These are phyloP conservation scores for Coemansia sp. DNA, from an alignment of 192 early-diverging fungal species.

Conservation along the genomic window DNA sequence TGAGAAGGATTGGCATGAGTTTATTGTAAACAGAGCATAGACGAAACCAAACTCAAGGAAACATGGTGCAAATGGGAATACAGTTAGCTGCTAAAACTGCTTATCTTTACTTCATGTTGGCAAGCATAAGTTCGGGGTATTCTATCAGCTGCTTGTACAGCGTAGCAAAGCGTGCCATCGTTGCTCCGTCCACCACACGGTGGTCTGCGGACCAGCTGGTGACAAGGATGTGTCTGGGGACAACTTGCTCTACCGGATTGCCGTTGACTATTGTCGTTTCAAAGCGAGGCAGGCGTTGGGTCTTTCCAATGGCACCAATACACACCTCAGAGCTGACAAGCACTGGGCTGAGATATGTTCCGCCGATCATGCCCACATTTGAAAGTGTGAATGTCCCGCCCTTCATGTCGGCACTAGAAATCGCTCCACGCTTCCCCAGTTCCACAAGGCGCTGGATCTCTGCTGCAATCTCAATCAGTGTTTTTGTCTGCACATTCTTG, in stretches of 20 bases:
- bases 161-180: slow-evolving; percentile 86
- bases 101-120: slow-evolving; percentile 52
- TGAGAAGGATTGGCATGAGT: background rate
- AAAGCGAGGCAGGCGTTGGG: slow-evolving; percentile 81
- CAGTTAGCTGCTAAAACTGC: background rate
- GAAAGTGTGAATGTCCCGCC: slow-evolving; percentile 91
- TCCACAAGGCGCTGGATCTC: slow-evolving; percentile 77
- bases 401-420: slow-evolving; percentile 68
- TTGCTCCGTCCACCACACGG: slow-evolving; percentile 93
- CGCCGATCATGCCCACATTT: slow-evolving; percentile 94
- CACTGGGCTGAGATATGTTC: slow-evolving; percentile 85
- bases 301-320: slow-evolving; percentile 87
- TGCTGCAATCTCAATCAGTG: slow-evolving; percentile 84
- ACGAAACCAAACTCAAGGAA: background rate
- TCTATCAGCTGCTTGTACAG: slow-evolving; percentile 86
- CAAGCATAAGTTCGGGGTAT: slow-evolving; percentile 75
- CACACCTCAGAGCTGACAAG: slow-evolving; percentile 84
- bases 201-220: slow-evolving; percentile 96
- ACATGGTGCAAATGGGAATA: too few relatives aligned
- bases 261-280: slow-evolving; percentile 41
- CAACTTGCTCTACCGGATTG: slow-evolving; percentile 63
- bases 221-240: slow-evolving; percentile 71
- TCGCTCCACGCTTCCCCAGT: slow-evolving; percentile 60
- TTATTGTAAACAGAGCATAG: background rate
- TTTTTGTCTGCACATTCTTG: slow-evolving; percentile 84